Evolutionary conservation across 108 stramenopile genomes (phyloP).

Genomic region (Nannochloropsis salina): DNA sequence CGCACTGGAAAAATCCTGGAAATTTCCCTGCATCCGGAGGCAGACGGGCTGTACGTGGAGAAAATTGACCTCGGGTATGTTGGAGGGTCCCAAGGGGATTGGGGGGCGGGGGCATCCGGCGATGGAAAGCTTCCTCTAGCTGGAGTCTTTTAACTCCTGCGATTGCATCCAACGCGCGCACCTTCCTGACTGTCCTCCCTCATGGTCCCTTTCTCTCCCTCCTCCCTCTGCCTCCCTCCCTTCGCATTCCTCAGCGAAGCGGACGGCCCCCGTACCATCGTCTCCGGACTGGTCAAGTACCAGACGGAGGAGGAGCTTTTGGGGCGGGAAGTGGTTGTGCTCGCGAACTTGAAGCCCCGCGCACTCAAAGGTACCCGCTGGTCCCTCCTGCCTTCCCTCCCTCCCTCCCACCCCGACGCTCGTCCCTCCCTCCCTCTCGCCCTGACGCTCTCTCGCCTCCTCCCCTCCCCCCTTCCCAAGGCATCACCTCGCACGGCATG

Average conservation of each 20-base stretch:
- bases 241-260: conserved; percentile 20
- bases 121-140: background rate
- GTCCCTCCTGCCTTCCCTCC: background rate
- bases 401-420: background rate
- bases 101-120: no score
- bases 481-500: conserved; percentile 54
- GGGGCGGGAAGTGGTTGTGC: conserved; percentile 48
- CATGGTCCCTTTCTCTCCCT: conserved; percentile 2
- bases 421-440: background rate
- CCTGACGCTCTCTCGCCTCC: no score
- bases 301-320: conserved; percentile 42
- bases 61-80: conserved; percentile 52
- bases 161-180: no score
- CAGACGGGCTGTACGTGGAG: conserved; percentile 55
- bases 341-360: conserved; percentile 55
- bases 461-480: background rate
- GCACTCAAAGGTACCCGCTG: conserved; percentile 28
- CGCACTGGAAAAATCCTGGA: conserved; percentile 54
- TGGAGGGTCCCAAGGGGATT: no score
- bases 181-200: no score
- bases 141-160: background rate
- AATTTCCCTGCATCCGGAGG: conserved; percentile 52
- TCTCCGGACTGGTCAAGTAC: conserved; percentile 54
- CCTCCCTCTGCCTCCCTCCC: background rate
- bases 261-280: conserved; percentile 52